A percentile compares a stretch with the other conserved stretches of the same genome.
These are phyloP conservation scores for Tremella yokohamensis DNA, from an alignment of 768 basidiomycete species.

Conservation along the genomic window DNA sequence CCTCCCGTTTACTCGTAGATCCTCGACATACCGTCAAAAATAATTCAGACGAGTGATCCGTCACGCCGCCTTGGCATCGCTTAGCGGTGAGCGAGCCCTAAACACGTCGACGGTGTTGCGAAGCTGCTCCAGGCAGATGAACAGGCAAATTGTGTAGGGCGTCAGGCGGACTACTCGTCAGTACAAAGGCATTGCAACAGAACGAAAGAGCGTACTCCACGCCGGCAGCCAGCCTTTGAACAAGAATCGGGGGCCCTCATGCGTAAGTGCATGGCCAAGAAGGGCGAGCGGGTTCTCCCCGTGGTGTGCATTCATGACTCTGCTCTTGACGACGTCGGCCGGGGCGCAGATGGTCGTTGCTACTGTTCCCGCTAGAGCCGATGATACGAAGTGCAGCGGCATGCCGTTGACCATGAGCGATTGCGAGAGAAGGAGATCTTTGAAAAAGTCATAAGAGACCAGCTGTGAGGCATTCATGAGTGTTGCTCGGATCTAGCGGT, in stretches of 20 bases:
- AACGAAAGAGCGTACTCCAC: conserved; percentile 36
- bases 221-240: conserved; percentile 51
- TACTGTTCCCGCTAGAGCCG: conserved; percentile 45
- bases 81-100: not conserved
- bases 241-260: conserved; percentile 46
- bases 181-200: not conserved
- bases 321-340: conserved; percentile 47
- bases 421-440: conserved; percentile 34
- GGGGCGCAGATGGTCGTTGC: conserved; percentile 50
- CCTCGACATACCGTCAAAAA: too few relatives aligned
- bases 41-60: too few relatives aligned
- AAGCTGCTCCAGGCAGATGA: conserved; percentile 49
- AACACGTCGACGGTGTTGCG: conserved; percentile 39
- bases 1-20: too few relatives aligned
- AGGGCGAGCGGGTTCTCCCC: conserved; percentile 26
- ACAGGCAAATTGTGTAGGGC: conserved; percentile 47
- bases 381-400: conserved; percentile 45
- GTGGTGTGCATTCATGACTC: conserved; percentile 41
- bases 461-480: conserved; percentile 49
- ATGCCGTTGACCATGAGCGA: conserved; percentile 37
- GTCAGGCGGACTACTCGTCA: conserved; percentile 40
- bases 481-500: conserved; percentile 43
- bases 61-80: too few relatives aligned
- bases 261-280: conserved; percentile 30
- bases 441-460: conserved; percentile 49